Percentiles rank a stretch among this genome's conserved stretches.
Conservation (phyloP, 306 rosid species). For the Trifolium repens region DNA sequence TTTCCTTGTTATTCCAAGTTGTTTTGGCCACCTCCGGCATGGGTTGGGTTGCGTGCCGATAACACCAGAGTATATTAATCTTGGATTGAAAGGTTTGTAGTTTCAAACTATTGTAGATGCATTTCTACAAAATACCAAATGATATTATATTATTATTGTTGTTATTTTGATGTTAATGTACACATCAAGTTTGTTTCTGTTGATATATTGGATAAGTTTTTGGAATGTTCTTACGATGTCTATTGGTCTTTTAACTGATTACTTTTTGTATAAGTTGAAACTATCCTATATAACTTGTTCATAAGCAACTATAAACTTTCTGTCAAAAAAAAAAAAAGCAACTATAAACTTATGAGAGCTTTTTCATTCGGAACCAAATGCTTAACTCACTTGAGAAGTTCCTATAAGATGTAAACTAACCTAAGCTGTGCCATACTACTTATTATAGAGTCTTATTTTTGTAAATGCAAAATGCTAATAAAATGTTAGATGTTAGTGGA, state of each 20-base stretch:
- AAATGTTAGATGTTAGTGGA: not conserved
- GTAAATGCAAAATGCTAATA: not conserved
- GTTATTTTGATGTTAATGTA: not conserved
- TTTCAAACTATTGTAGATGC: not conserved
- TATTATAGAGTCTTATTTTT: not conserved
- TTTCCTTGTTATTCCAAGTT: slow-evolving; percentile 55
- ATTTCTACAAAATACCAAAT: not conserved
- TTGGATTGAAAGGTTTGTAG: not conserved
- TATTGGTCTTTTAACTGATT: not conserved
- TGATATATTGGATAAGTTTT: not conserved
- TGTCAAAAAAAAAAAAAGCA: not conserved
- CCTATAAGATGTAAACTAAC: not conserved
- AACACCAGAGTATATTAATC: not conserved
- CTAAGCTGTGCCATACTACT: not conserved
- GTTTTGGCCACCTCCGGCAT: slow-evolving; percentile 81
- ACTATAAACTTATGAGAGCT: not conserved
- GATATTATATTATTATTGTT: not conserved
- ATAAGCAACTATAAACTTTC: not conserved
- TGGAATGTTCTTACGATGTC: not conserved
- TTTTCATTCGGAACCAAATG: not conserved
- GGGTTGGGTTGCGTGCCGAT: slow-evolving; percentile 47
- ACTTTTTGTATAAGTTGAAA: not conserved
- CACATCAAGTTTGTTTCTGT: not conserved
- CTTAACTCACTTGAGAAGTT: not conserved
- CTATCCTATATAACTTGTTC: not conserved